These are phyloP conservation scores for Pythium insidiosum DNA, from an alignment of 352 stramenopile genomes.

Conservation along the genomic window DNA sequence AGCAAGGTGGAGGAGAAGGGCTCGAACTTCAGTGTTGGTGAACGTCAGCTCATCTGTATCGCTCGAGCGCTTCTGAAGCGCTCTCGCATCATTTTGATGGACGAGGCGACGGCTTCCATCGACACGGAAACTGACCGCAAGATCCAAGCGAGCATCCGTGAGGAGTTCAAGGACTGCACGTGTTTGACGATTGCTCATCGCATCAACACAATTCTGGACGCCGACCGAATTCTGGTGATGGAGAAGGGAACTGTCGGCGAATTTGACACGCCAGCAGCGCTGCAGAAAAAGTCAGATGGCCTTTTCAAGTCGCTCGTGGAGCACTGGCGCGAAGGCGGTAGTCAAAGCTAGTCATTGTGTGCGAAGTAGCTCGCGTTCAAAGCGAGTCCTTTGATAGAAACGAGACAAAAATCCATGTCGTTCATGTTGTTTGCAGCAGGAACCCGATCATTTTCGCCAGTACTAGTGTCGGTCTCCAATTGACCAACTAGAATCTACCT, in stretches of 20 bases:
- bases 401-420: too few relatives aligned
- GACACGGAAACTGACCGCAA: constrained; percentile 79
- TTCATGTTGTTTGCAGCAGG: too few relatives aligned
- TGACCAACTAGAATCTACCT: too few relatives aligned
- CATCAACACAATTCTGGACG: constrained; percentile 96
- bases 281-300: constrained; percentile 56
- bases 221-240: constrained; percentile 94
- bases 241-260: constrained; percentile 90
- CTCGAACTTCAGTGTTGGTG: constrained; percentile 90
- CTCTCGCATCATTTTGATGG: constrained; percentile 33
- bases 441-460: too few relatives aligned
- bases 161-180: constrained; percentile 91
- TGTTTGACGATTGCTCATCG: constrained; percentile 95
- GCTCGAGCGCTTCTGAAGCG: constrained; percentile 84
- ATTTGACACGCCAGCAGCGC: constrained; percentile 86
- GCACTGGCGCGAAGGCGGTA: constrained; percentile 59
- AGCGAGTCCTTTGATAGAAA: too few relatives aligned
- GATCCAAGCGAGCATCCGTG: constrained; percentile 85
- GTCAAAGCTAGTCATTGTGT: too few relatives aligned
- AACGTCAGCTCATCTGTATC: constrained; percentile 92
- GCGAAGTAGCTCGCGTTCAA: too few relatives aligned
- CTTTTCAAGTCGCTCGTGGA: constrained; percentile 71
- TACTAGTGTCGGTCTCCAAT: too few relatives aligned
- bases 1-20: constrained; percentile 79
- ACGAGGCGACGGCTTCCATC: constrained; percentile 38